A percentile compares a stretch with the other conserved stretches of the same genome.
Evolutionary conservation across 1,284 basidiomycete genomes (phyloP).

Genomic region (Stygiomarasmius scandens): DNA sequence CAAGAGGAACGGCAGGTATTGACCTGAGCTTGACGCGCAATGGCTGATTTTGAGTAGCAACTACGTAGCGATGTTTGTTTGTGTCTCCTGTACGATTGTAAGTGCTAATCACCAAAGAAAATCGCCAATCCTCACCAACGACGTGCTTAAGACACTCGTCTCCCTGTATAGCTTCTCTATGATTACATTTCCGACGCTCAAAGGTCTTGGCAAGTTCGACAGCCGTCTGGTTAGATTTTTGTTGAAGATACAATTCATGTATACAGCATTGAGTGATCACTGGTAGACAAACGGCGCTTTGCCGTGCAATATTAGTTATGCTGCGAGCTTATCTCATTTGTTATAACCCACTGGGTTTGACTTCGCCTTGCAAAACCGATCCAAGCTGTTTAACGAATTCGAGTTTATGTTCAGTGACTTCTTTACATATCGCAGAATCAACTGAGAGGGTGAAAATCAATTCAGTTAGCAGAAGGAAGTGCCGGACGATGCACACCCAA

Average conservation of each 20-base stretch:
- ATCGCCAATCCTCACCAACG: constrained; percentile 60
- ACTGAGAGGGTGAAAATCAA: constrained; percentile 47
- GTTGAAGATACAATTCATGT: constrained; percentile 84
- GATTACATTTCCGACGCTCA: constrained; percentile 94
- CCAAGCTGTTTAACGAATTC: constrained; percentile 77
- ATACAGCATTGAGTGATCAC: constrained; percentile 98
- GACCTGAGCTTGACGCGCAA: constrained; percentile 67
- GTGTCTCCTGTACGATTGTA: constrained; percentile 61
- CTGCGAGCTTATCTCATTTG: neutral
- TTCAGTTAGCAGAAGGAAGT: constrained; percentile 8
- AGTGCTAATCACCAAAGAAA: neutral
- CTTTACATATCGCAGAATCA: constrained; percentile 83
- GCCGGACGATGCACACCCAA: constrained; percentile 56
- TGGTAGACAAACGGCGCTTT: constrained; percentile 48
- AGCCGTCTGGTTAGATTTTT: constrained; percentile 67
- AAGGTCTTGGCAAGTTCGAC: constrained; percentile 91
- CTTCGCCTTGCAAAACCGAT: constrained; percentile 77
- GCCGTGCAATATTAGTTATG: constrained; percentile 32
- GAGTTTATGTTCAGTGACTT: constrained; percentile 68
- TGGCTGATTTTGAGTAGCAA: constrained; percentile 77
- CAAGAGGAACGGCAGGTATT: constrained; percentile 82
- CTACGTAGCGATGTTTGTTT: constrained; percentile 90
- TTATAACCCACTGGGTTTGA: constrained; percentile 81
- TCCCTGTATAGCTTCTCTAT: constrained; percentile 79
- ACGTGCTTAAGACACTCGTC: constrained; percentile 85